phyloP scores from a whole-genome alignment of 768 basidiomycete genomes.

The Termitomyces sp. region DNA sequence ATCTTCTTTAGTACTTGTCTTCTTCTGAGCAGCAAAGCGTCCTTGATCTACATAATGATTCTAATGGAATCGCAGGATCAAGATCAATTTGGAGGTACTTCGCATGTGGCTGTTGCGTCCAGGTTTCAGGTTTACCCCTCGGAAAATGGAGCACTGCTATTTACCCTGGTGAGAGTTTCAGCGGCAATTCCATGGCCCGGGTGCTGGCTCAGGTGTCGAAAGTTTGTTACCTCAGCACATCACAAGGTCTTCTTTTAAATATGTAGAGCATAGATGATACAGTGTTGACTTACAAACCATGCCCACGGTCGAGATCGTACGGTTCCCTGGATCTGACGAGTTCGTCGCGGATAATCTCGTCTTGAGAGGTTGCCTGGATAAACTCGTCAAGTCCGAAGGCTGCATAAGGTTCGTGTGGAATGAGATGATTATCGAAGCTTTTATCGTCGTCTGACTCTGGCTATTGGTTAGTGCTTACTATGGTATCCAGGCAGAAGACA shows the following conservation, averaged over 20 bases:
- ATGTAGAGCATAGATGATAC: background rate
- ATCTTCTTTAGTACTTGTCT: too few relatives aligned
- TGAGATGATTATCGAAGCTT: background rate
- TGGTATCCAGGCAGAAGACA: conserved; percentile 10
- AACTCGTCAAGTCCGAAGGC: conserved; percentile 6
- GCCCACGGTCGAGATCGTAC: conserved; percentile 10
- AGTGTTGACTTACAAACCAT: background rate
- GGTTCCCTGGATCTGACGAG: conserved; percentile 9
- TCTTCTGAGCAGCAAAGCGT: too few relatives aligned
- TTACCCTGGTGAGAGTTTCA: background rate
- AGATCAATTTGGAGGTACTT: background rate
- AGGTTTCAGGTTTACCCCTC: background rate
- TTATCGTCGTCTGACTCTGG: background rate
- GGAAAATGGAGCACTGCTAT: background rate
- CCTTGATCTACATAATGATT: background rate
- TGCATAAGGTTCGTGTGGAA: conserved; percentile 3
- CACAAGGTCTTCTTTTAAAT: background rate
- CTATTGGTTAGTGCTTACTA: conserved; percentile 6
- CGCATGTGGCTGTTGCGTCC: background rate
- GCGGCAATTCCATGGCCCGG: background rate
- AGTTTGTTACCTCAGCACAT: conserved; percentile 1
- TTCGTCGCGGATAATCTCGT: conserved; percentile 5
- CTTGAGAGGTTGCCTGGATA: conserved; percentile 4
- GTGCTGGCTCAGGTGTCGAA: background rate
- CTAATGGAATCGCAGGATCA: background rate